These are phyloP conservation scores for Fusarium austroafricanum DNA, from an alignment of 2,329 filamentous ascomycete genomes.

Conservation along the genomic window DNA sequence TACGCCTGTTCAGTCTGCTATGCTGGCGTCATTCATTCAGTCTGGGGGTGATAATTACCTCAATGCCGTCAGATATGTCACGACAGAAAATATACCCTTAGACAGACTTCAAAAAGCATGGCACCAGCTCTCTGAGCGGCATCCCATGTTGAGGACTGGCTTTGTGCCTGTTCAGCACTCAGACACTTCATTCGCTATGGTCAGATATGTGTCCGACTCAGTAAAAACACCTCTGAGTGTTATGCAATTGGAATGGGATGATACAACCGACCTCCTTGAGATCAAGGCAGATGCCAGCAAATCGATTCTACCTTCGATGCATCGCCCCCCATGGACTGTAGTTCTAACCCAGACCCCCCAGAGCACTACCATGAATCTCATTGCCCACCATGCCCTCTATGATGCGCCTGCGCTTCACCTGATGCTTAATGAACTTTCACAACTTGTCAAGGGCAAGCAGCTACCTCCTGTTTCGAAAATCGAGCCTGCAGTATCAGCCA, in stretches of 20 bases:
- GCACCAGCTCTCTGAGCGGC: slow-evolving; percentile 61
- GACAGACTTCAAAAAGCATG: slow-evolving; percentile 68
- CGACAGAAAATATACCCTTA: slow-evolving; percentile 57
- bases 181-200: slow-evolving; percentile 77
- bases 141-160: slow-evolving; percentile 81
- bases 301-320: slow-evolving; percentile 57
- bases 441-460: slow-evolving; percentile 40
- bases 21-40: slow-evolving; percentile 79
- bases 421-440: slow-evolving; percentile 70
- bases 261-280: slow-evolving; percentile 47
- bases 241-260: not conserved
- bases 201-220: slow-evolving; percentile 62
- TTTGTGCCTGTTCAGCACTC: slow-evolving; percentile 73
- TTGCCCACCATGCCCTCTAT: slow-evolving; percentile 84
- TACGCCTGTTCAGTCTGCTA: slow-evolving; percentile 81
- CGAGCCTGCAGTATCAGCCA: slow-evolving; percentile 54
- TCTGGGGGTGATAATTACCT: slow-evolving; percentile 78
- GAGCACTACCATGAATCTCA: slow-evolving; percentile 55
- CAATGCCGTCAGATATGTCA: slow-evolving; percentile 72
- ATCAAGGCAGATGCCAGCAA: slow-evolving; percentile 54
- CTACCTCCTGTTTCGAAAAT: slow-evolving; percentile 40
- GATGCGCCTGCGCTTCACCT: slow-evolving; percentile 79
- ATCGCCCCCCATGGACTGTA: slow-evolving; percentile 73
- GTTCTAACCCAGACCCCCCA: slow-evolving; percentile 55
- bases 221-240: slow-evolving; percentile 24